Evolutionary conservation across 306 rosid species (phyloP), one percentile per base, ranked within the genome.

Genomic region (Abrus precatorius): DNA sequence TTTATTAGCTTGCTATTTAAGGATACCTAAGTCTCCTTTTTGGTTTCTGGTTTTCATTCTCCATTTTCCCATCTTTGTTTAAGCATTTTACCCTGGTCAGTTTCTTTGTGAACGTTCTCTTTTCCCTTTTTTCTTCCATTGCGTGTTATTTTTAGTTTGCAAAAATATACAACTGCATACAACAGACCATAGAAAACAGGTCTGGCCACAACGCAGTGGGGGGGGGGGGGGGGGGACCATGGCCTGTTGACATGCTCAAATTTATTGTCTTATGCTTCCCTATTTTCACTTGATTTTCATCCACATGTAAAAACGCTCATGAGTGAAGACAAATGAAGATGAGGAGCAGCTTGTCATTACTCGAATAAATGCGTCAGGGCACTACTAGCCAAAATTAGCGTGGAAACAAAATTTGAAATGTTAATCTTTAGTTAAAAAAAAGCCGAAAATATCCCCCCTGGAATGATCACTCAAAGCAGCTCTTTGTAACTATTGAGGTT

Each of bases 151-250:
- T 61, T 72, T 74, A 36, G 60, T 60, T 75, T 74, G 61, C 73
- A 54, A 69, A 14, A 41, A 75, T 53, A 14, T 73, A 33, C 74
- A 74, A 38, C 69, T 79, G 74, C 69, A 60, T 52, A 83, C 43
- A 57, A 82, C 62, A 82, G 86, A 73, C 60, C 33, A 56, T 33
- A 30, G 30, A 38, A 74, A 78, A 69, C 69, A 78, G 55, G 80
- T 56, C 75, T 79, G 89, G 55, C 76, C 64, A 43, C 74, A 41
- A 63, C 68, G 9, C 40, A 66, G n/a, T 7, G 68, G 30, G 77
- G 85, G 78, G 89, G 87, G 83, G 56, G n/a, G 5, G 68, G 30
- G 77, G 85, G 78, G 89, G 87, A 86, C 89, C 89, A 57, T 64
- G 69, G 47, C 69, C 67, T 64, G 67, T 70, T 79, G 82, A 59